Evolutionary conservation across 805 yeast genomes (phyloP).

Genomic region (Candida tibetensis): DNA sequence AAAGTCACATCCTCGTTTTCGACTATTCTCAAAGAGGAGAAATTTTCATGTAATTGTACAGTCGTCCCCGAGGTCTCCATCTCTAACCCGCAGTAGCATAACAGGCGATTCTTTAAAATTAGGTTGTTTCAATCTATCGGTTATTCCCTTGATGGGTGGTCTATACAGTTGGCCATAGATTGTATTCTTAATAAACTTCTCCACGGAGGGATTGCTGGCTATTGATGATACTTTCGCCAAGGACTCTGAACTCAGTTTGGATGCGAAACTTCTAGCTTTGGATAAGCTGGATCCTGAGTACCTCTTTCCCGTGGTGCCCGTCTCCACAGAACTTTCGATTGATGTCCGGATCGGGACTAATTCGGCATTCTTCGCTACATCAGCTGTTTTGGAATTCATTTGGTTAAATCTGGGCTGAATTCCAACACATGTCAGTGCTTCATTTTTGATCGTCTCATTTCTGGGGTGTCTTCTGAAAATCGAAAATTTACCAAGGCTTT

Average conservation of each 20-base stretch:
- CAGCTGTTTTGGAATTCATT: background rate
- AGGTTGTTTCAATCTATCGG: background rate
- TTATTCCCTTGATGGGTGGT: background rate
- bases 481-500: too few species aligned
- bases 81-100: background rate
- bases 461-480: background rate
- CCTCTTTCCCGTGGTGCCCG: background rate
- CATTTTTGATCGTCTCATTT: too few species aligned
- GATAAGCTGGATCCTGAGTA: background rate
- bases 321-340: background rate
- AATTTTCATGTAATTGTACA: background rate
- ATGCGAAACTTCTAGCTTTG: background rate
- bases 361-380: background rate
- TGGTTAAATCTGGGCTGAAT: background rate
- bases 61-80: background rate
- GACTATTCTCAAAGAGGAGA: too few species aligned
- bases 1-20: too few species aligned
- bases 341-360: too few species aligned
- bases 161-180: background rate
- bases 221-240: background rate
- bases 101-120: background rate
- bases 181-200: background rate
- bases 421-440: too few species aligned
- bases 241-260: background rate
- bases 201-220: background rate